These are phyloP conservation scores for Fistulinella cinereoalba DNA, from an alignment of 1,284 basidiomycete species.

Conservation along the genomic window DNA sequence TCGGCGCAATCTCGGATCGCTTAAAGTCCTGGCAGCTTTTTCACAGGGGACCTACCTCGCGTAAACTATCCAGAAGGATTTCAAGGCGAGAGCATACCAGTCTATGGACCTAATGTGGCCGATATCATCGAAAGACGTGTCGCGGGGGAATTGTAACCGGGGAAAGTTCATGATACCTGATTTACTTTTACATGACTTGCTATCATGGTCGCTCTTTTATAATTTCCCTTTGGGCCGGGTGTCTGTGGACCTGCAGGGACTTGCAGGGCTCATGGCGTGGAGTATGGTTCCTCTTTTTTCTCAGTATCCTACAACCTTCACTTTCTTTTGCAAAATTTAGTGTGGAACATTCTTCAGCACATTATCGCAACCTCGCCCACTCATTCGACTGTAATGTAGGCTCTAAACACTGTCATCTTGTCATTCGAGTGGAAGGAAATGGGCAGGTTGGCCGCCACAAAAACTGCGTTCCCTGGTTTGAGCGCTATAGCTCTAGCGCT, in stretches of 20 bases:
- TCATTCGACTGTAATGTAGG: no score
- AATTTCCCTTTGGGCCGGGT: no score
- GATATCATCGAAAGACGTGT: constrained; percentile 59
- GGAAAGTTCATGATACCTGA: no score
- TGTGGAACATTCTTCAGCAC: no score
- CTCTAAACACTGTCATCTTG: constrained; percentile 62
- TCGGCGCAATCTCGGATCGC: not conserved
- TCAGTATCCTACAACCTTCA: no score
- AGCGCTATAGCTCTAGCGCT: constrained; percentile 45
- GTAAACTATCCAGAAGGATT: constrained; percentile 75
- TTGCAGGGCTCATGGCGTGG: no score
- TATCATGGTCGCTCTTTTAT: no score
- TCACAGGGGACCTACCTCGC: constrained; percentile 50
- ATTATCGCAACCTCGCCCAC: no score
- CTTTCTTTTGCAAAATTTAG: no score
- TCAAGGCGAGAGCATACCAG: constrained; percentile 69
- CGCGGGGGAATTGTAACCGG: constrained; percentile 31
- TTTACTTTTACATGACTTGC: no score
- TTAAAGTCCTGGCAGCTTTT: constrained; percentile 35
- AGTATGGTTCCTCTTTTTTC: no score
- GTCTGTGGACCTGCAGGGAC: no score
- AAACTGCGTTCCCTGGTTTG: constrained; percentile 74
- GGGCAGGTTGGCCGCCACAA: constrained; percentile 73
- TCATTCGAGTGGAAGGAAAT: constrained; percentile 36
- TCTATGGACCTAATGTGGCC: constrained; percentile 53